phyloP scores from a whole-genome alignment of 2,329 filamentous ascomycete genomes.

The Cadophora sp. region DNA sequence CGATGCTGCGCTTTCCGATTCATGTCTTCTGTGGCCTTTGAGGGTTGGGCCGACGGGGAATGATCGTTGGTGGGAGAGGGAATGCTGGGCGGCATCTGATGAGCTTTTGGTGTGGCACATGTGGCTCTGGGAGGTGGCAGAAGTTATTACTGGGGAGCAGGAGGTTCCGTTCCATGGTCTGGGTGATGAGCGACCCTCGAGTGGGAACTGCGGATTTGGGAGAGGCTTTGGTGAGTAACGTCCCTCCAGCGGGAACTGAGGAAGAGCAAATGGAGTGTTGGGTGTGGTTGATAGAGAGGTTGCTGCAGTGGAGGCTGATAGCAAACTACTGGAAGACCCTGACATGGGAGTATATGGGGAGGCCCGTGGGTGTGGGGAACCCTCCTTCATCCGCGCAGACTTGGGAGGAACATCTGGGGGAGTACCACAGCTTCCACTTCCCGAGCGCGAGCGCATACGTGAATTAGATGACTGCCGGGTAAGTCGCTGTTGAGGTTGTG shows the following conservation, averaged over 20 bases:
- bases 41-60: slow-evolving; percentile 12
- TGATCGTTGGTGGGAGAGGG: slow-evolving; percentile 32
- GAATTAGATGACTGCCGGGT: slow-evolving; percentile 39
- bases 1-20: slow-evolving; percentile 62
- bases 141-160: slow-evolving; percentile 20
- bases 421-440: slow-evolving; percentile 46
- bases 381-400: slow-evolving; percentile 52
- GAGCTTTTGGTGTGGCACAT: slow-evolving; percentile 21
- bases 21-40: slow-evolving; percentile 56
- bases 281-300: slow-evolving; percentile 37
- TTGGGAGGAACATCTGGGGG: slow-evolving; percentile 50
- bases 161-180: slow-evolving; percentile 31
- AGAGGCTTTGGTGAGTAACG: slow-evolving; percentile 36
- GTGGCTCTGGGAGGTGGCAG: slow-evolving; percentile 13
- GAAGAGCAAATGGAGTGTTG: slow-evolving; percentile 24
- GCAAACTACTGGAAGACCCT: slow-evolving; percentile 34
- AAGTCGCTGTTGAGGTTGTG: slow-evolving; percentile 30
- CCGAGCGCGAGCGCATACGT: slow-evolving; percentile 52
- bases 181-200: slow-evolving; percentile 37
- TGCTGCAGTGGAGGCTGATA: slow-evolving; percentile 36
- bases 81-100: slow-evolving; percentile 24
- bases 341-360: slow-evolving; percentile 53
- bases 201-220: not conserved
- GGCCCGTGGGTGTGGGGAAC: slow-evolving; percentile 54
- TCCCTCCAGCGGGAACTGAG: slow-evolving; percentile 24